A percentile compares a stretch with the other conserved stretches of the same genome.
Conservation (phyloP, 2,329 filamentous ascomycete genomes). For the Ascochyta clinopodiicola region DNA sequence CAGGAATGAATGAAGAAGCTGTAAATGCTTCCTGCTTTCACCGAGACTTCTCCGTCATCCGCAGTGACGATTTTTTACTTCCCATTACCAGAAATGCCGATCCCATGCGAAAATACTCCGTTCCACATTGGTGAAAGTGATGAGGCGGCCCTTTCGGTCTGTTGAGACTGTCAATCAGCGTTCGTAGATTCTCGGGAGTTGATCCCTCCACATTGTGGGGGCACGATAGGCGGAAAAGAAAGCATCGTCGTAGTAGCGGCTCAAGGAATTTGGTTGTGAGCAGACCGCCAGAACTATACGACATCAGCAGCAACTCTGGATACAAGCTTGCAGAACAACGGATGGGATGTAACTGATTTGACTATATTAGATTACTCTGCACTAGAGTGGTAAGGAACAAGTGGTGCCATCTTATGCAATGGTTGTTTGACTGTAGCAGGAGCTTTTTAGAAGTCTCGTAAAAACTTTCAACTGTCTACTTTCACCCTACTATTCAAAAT, state of each 20-base stretch:
- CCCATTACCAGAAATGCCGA: conserved; percentile 39
- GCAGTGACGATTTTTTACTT: conserved; percentile 24
- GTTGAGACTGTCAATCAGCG: conserved; percentile 5
- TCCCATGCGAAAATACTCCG: conserved; percentile 40
- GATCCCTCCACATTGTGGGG: conserved; percentile 14
- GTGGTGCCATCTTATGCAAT: conserved; percentile 7
- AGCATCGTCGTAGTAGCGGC: conserved; percentile 12
- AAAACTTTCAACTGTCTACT: no score
- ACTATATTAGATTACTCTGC: conserved; percentile 10
- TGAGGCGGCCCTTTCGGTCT: conserved; percentile 28
- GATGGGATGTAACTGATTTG: conserved; percentile 3
- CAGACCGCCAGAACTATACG: conserved; percentile 9
- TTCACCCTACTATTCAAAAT: no score
- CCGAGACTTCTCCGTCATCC: conserved; percentile 37
- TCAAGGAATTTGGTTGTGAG: conserved; percentile 14
- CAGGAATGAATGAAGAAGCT: conserved; percentile 20
- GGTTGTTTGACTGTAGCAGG: background rate
- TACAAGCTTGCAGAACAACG: background rate
- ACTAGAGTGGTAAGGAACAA: conserved; percentile 8
- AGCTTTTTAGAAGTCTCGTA: background rate
- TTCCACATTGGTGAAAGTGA: conserved; percentile 46
- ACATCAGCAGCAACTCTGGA: conserved; percentile 1
- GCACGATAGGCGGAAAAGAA: conserved; percentile 14
- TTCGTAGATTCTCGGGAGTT: conserved; percentile 9
- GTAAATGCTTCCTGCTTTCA: conserved; percentile 24